Base-by-base conservation (phyloP, 768 basidiomycete genomes). In the Cantharellus cinnabarinus region DNA sequence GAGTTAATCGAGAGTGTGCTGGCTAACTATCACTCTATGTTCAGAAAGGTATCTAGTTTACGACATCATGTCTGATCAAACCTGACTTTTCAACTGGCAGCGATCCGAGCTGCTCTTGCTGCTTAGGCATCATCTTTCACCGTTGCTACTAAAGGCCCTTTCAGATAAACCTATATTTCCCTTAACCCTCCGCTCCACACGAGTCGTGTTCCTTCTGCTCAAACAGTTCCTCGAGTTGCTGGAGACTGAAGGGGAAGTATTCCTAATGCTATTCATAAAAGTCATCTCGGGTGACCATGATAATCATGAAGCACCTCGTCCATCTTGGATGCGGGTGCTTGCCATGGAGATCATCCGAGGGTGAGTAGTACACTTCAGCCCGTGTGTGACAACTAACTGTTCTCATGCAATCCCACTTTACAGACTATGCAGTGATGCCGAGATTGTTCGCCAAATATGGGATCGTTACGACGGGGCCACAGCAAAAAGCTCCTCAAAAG, bases 1-100 rank as follows among this genome's bases (percentile, higher is more conserved):
- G 94, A 99, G 70, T 72, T 98, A 58, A 89, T 98, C 42, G 94
- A 99, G 71, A 97, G 93, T 65, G 88, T 97, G 2, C 72, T 99
- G 56, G 91, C 89, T 4, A 91, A 93, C 67, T 91, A 93, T 65
- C 82, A 89, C 62, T 77, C 76, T n/a, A 74, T 89, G 0, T 91
- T 93, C 67, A 77, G 84, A 57, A 79, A 83, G 74, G 91, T 86
- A 64, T 42, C 72, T 67, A 10, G 51, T 29, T 35, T 10, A 10
- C 14, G 10, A 3, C 1, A 15, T 5, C 14, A 55, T 41, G 4
- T 41, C 5, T 20, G 38, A 44, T 15, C 4, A 0, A 38, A 3
- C 57, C 4, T 59, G 63, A 48, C 64, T 62, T 2, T 59, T 7
- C 41, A 5, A 29, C 39, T 4, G 34, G 4, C 64, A 93, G 87